Evolutionary conservation across 495 filamentous ascomycete genomes (phyloP).

Genomic region (Podospora pseudoanserina): DNA sequence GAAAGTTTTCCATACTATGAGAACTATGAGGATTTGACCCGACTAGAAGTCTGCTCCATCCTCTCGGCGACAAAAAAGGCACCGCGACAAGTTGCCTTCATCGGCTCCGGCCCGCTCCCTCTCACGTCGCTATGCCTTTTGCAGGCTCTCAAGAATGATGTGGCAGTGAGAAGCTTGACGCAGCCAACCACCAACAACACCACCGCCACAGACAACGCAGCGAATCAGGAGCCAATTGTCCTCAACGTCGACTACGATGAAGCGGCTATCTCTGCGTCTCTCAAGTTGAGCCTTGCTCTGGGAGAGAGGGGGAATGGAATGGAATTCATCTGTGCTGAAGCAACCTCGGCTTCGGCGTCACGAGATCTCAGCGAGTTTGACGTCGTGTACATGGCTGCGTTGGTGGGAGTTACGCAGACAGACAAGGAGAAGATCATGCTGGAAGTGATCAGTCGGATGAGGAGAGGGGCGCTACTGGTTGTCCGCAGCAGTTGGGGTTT

Average conservation of each 20-base stretch:
- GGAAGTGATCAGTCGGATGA: constrained; percentile 23
- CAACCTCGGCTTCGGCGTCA: constrained; percentile 8
- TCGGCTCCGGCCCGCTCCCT: constrained; percentile 32
- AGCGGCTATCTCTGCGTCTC: constrained; percentile 23
- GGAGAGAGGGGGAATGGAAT: constrained; percentile 24
- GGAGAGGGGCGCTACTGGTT: constrained; percentile 26
- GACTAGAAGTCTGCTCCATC: constrained; percentile 30
- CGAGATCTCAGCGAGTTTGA: constrained; percentile 25
- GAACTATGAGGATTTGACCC: constrained; percentile 32
- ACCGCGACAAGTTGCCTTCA: constrained; percentile 27
- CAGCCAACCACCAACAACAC: background rate
- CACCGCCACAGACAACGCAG: background rate
- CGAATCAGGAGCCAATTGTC: constrained; percentile 8
- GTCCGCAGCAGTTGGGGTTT: constrained; percentile 29
- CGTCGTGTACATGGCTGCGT: constrained; percentile 33
- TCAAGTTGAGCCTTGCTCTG: constrained; percentile 14
- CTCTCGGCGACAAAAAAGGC: constrained; percentile 18
- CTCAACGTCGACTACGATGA: constrained; percentile 28
- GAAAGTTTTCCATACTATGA: constrained; percentile 30
- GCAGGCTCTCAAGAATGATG: constrained; percentile 15
- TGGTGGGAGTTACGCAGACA: constrained; percentile 27
- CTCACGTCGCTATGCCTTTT: constrained; percentile 33
- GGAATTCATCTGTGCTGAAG: constrained; percentile 31
- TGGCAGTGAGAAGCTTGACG: background rate
- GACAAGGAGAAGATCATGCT: constrained; percentile 31